Conservation (phyloP, 257 asterid genomes). For the Lycium ferocissimum region DNA sequence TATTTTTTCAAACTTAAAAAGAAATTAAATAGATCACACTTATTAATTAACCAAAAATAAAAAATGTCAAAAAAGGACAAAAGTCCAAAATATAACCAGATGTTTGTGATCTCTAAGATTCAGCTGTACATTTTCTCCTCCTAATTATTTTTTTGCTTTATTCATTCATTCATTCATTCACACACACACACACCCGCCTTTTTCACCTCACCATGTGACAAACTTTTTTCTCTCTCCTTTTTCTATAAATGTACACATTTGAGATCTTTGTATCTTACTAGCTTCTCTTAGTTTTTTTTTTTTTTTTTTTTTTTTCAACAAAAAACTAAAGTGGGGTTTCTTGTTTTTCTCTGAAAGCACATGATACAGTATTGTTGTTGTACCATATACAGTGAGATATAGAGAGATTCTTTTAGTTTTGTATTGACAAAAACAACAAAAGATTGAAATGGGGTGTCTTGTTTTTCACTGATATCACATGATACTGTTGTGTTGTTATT, state of each 20-base stretch:
- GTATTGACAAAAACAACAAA: constrained; percentile 21
- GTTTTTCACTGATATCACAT: constrained; percentile 24
- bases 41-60: not conserved
- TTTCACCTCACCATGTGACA: constrained; percentile 50
- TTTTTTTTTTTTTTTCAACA: constrained; percentile 17
- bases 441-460: not conserved
- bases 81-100: constrained; percentile 32
- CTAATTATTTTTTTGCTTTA: not conserved
- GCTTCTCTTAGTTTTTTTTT: not conserved
- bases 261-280: not conserved
- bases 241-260: not conserved
- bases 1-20: not conserved
- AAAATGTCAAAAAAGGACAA: constrained; percentile 18
- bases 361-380: constrained; percentile 38
- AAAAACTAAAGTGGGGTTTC: not conserved
- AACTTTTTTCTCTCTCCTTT: constrained; percentile 27
- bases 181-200: constrained; percentile 49
- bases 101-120: constrained; percentile 34
- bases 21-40: not conserved
- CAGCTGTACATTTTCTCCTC: not conserved
- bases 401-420: constrained; percentile 39
- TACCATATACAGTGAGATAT: constrained; percentile 31
- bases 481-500: constrained; percentile 26
- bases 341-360: constrained; percentile 31
- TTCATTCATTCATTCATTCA: constrained; percentile 24